These are phyloP conservation scores for Drechmeria coniospora DNA, from an alignment of 2,329 filamentous ascomycete species.

Conservation along the genomic window DNA sequence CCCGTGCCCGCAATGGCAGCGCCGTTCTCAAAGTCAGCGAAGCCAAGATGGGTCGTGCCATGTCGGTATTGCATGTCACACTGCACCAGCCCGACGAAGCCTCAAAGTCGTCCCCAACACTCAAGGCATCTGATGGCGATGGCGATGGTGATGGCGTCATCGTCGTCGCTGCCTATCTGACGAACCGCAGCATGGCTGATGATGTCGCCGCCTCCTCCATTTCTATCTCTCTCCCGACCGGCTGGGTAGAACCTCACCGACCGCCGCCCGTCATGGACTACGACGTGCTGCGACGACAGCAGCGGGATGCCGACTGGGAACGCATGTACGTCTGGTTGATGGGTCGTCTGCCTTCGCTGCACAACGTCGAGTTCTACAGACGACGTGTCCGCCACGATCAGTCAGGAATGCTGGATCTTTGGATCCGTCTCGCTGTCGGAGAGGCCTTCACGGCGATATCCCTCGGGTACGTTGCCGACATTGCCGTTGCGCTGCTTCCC, in stretches of 20 bases:
- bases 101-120: no score
- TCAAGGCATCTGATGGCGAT: no score
- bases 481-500: slow-evolving; percentile 49
- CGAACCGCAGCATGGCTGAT: slow-evolving; percentile 16
- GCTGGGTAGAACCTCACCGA: slow-evolving; percentile 8
- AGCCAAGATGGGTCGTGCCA: slow-evolving; percentile 23
- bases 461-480: slow-evolving; percentile 50
- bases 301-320: slow-evolving; percentile 19
- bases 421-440: slow-evolving; percentile 45
- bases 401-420: slow-evolving; percentile 21
- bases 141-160: no score
- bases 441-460: slow-evolving; percentile 47
- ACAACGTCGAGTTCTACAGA: slow-evolving; percentile 16
- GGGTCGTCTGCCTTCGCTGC: slow-evolving; percentile 10
- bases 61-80: slow-evolving; percentile 25
- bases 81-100: slow-evolving; percentile 24
- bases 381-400: slow-evolving; percentile 6
- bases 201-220: slow-evolving; percentile 17
- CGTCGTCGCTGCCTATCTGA: slow-evolving; percentile 25
- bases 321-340: slow-evolving; percentile 6
- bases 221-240: slow-evolving; percentile 14
- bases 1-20: slow-evolving; percentile 20
- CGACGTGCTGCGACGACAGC: slow-evolving; percentile 7
- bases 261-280: slow-evolving; percentile 11
- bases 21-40: slow-evolving; percentile 24